These are phyloP conservation scores for Mycena polygramma DNA, from an alignment of 768 basidiomycete genomes.

Conservation along the genomic window DNA sequence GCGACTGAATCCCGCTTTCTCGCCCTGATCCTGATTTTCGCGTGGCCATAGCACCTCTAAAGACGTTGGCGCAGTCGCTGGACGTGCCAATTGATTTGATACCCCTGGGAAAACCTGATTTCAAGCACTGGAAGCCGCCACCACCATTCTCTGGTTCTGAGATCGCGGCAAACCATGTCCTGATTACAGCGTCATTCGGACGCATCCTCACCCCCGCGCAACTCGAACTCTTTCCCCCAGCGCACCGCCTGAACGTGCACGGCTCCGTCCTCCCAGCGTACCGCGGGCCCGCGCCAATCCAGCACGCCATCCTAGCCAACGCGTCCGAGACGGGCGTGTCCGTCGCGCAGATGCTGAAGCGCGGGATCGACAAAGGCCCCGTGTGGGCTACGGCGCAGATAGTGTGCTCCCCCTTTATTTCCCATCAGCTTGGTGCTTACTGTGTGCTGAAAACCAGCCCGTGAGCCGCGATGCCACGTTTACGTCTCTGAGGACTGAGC, in stretches of 20 bases:
- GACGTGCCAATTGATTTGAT: slow-evolving; percentile 70
- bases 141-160: slow-evolving; percentile 53
- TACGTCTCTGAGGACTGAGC: slow-evolving; percentile 62
- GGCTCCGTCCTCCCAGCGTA: slow-evolving; percentile 89
- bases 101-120: slow-evolving; percentile 69
- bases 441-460: slow-evolving; percentile 51
- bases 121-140: slow-evolving; percentile 72
- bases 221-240: slow-evolving; percentile 70
- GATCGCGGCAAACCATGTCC: slow-evolving; percentile 58
- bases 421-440: background rate
- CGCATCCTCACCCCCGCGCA: slow-evolving; percentile 79
- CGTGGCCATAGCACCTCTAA: slow-evolving; percentile 76
- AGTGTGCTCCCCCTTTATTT: slow-evolving; percentile 56
- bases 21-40: slow-evolving; percentile 26
- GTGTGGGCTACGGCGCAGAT: slow-evolving; percentile 69
- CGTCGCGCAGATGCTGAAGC: slow-evolving; percentile 81
- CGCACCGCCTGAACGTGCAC: slow-evolving; percentile 85
- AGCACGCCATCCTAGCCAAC: slow-evolving; percentile 80
- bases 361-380: slow-evolving; percentile 84
- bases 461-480: slow-evolving; percentile 69
- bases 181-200: slow-evolving; percentile 93
- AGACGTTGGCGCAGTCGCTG: slow-evolving; percentile 65
- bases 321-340: slow-evolving; percentile 83
- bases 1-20: slow-evolving; percentile 50
- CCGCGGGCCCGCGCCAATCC: slow-evolving; percentile 93